Evolutionary conservation across 2,329 filamentous ascomycete genomes (phyloP).

Genomic region (Pseudogymnoascus sp.): DNA sequence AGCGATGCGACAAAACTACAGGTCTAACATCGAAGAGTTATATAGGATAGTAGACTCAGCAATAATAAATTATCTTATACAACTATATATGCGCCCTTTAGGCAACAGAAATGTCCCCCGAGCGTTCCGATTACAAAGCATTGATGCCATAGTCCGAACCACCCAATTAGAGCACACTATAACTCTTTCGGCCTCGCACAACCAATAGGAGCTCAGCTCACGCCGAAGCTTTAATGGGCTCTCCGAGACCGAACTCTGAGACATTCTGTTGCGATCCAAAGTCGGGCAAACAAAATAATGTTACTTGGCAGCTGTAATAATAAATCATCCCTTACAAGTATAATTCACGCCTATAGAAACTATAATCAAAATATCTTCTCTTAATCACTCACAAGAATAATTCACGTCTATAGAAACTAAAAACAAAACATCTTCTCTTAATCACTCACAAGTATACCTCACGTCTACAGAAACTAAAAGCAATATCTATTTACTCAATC

Average conservation of each 20-base stretch:
- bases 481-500: neutral
- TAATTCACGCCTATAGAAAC: no score
- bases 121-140: slow-evolving; percentile 5
- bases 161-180: neutral
- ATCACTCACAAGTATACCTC: neutral
- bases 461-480: neutral
- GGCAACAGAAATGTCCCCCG: neutral
- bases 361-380: no score
- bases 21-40: neutral
- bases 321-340: neutral
- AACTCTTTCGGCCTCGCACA: neutral
- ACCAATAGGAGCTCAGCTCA: neutral
- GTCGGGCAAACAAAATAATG: neutral
- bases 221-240: neutral
- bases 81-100: neutral
- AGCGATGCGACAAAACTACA: neutral
- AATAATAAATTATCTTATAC: neutral
- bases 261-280: neutral
- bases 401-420: neutral
- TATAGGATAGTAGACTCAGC: neutral
- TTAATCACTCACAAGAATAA: neutral
- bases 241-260: neutral
- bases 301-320: neutral
- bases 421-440: neutral
- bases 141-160: neutral